phyloP scores from a whole-genome alignment of 108 stramenopile species.

The Skeletonema costatum region DNA sequence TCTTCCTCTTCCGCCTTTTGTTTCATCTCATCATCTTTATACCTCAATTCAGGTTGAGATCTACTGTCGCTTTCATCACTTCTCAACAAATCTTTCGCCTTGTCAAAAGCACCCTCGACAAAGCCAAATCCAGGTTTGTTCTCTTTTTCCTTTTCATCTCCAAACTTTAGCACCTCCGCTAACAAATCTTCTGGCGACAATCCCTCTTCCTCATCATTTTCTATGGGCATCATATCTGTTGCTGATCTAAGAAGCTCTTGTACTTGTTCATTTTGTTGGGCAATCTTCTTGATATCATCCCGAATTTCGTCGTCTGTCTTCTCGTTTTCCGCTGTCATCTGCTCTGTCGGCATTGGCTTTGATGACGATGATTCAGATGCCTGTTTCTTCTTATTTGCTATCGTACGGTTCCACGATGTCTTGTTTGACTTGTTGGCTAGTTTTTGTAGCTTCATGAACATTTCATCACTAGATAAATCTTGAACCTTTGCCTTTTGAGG shows the following conservation, averaged over 20 bases:
- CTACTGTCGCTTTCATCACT: constrained; percentile 34
- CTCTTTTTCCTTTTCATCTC: constrained; percentile 70
- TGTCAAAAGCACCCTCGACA: constrained; percentile 79
- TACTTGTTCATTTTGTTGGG: constrained; percentile 48
- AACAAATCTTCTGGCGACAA: constrained; percentile 79
- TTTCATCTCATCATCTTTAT: constrained; percentile 20
- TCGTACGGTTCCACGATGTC: constrained; percentile 34
- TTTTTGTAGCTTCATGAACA: constrained; percentile 36
- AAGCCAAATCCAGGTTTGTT: constrained; percentile 68
- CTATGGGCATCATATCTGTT: constrained; percentile 58
- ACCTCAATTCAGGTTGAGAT: constrained; percentile 11
- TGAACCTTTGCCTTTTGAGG: constrained; percentile 30
- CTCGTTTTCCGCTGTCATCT: neutral
- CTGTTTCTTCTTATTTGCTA: constrained; percentile 21
- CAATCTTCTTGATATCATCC: constrained; percentile 34
- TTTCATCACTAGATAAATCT: constrained; percentile 33
- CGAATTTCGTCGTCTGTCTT: constrained; percentile 44
- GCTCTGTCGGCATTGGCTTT: constrained; percentile 2
- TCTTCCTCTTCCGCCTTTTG: constrained; percentile 63
- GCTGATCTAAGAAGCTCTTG: constrained; percentile 60
- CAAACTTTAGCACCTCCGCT: constrained; percentile 71
- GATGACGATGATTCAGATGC: constrained; percentile 1
- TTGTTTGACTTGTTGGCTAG: constrained; percentile 27
- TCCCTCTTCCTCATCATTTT: constrained; percentile 55
- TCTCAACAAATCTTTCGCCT: constrained; percentile 75